Base-by-base conservation (phyloP, 306 rosid genomes). In the Inga oerstediana region DNA sequence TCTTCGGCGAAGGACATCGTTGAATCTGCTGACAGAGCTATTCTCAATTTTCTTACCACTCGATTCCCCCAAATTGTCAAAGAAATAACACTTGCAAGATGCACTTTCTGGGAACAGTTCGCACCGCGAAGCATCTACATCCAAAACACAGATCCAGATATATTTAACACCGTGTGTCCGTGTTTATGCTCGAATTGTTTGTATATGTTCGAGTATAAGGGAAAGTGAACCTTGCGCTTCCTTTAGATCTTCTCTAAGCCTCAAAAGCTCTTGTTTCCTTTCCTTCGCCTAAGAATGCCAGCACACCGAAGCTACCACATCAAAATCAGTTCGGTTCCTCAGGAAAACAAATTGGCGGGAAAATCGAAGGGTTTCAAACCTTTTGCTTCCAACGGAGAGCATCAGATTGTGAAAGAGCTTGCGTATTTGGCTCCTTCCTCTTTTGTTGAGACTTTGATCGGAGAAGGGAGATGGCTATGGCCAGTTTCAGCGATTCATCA, bases 51-150 rank as follows among this genome's bases (percentile, higher is more conserved):
- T 74, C 74, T 79, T 81, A 78, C 93, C 80, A 82, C 84, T 91
- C 41, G 78, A 76, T 78, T 88, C 84, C 81, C 94, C 94, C 88
- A 88, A 82, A 78, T 86, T 85, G 32, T 90, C 91, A 51, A 90
- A 93, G 94, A 93, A 96, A 84, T 91, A 93, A 56, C 99, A 96
- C 89, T 91, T 96, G 93, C 99, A 96, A 69, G 98, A 82, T 45
- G 97, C 90, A 73, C 79, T 93, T 70, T 84, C 90, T 0, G 97
- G 93, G 75, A 92, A 90, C 58, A 92, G 84, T 79, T 93, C 99
- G 46, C 88, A 88, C 16, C 87, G 91, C 46, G 97, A 88, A 65
- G 89, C 74, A 85, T 92, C 99, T 96, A 80, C 58, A 87, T 76
- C 49, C n/a, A 82, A 78, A 89, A 46, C 37, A 9, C 62, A 22